Base-by-base conservation (phyloP, 345 rosid genomes). In the Alliaria petiolata region DNA sequence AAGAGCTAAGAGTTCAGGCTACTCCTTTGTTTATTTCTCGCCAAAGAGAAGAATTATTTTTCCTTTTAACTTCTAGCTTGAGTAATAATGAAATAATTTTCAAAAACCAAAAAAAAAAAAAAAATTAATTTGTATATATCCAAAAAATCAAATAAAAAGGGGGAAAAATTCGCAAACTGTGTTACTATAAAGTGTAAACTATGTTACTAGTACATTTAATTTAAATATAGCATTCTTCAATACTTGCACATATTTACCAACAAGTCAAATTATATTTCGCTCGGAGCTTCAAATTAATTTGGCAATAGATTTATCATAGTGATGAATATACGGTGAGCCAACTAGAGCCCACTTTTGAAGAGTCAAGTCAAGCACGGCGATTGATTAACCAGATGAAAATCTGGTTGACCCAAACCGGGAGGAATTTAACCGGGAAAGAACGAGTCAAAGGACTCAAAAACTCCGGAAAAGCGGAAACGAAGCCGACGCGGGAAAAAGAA, bases 401-500 rank as follows among this genome's bases (percentile, higher is more conserved):
- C 14, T 49, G 47, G 70, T 45, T 62, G 33, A 63, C 16, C 49
- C 47, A 22, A 52, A 69, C 65, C 65, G 47, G 38, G 46, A 34
- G 45, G 44, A 54, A 30, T 20, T 40, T 12, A 68, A 62, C 53
- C 76, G 39, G 17, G 5, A 36, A 35, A 54, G 70, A 55, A 63
- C 42, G 50, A 72, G 76, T 72, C 65, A 72, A 55, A 72, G 31
- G 30, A 72, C 70, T 42, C 54, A 22, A 62, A n/a, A 62, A 52
- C 76, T 72, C 76, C 7, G 1, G 35, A 57, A 62, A 34, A 65
- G 59, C 52, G 43, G 71, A 72, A 72, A 72, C 65, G 62, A 42
- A 33, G 66, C 52, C 71, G 54, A 73, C 77, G 77, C 77, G 71
- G 77, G 77, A 73, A 72, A 71, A 71, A 34, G 4, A 35, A 42